Evolutionary conservation across 306 rosid species (phyloP).

Genomic region (Prinsepia uniflora): DNA sequence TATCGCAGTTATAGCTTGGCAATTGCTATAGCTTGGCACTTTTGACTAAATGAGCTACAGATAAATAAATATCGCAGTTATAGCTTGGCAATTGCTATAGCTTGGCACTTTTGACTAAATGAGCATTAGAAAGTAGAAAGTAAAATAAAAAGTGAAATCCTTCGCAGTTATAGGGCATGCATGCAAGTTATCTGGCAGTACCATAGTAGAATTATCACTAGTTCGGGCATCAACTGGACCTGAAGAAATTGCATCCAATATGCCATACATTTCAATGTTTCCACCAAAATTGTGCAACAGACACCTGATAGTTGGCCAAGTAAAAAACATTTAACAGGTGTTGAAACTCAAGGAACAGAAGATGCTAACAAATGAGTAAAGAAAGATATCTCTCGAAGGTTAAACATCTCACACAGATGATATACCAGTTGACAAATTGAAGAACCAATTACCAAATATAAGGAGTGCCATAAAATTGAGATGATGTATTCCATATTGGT

Average conservation of each 20-base stretch:
- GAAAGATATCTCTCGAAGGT: background rate
- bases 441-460: conserved; percentile 71
- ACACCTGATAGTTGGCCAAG: conserved; percentile 55
- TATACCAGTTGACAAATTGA: conserved; percentile 10
- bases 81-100: too few species aligned
- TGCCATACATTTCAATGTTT: conserved; percentile 95
- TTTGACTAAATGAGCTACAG: too few species aligned
- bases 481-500: conserved; percentile 83
- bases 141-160: background rate
- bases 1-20: too few species aligned
- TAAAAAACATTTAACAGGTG: background rate
- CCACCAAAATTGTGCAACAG: conserved; percentile 95
- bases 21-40: too few species aligned
- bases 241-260: conserved; percentile 65
- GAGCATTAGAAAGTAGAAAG: background rate
- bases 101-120: background rate
- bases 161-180: background rate
- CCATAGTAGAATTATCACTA: conserved; percentile 88
- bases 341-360: background rate
- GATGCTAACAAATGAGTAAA: background rate
- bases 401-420: conserved; percentile 10
- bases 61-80: too few species aligned
- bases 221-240: conserved; percentile 87
- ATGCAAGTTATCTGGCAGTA: conserved; percentile 27
- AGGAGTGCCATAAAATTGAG: conserved; percentile 90